Conservation (phyloP, 2,329 filamentous ascomycete species). For the Hypocreales sp. region DNA sequence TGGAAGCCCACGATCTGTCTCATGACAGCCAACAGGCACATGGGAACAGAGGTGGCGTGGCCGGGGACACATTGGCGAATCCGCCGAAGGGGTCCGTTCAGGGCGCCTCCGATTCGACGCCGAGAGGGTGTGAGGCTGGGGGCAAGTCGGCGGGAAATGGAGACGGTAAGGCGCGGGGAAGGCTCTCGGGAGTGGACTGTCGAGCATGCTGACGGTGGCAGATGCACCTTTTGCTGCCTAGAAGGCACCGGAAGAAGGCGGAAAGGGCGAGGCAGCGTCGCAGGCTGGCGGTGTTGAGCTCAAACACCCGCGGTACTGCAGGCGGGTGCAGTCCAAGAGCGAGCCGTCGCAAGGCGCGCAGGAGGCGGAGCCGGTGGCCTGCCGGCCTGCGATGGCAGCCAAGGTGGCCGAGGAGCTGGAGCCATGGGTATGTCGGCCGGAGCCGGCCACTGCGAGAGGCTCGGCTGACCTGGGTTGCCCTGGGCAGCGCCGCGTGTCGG, state of each 20-base stretch:
- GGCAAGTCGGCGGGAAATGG: not conserved
- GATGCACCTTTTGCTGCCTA: slow-evolving; percentile 7
- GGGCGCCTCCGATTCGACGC: too few species aligned
- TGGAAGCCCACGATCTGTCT: too few species aligned
- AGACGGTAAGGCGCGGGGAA: slow-evolving; percentile 5
- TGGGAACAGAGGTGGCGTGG: too few species aligned
- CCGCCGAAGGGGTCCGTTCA: too few species aligned
- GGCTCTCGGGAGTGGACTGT: not conserved
- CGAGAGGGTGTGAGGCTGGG: not conserved
- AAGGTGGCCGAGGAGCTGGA: not conserved
- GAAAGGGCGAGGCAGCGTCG: slow-evolving; percentile 3
- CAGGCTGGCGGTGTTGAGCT: slow-evolving; percentile 7
- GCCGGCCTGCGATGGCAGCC: not conserved
- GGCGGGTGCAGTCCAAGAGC: slow-evolving; percentile 31
- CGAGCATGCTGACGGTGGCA: slow-evolving; percentile 5
- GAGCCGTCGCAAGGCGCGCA: slow-evolving; percentile 19
- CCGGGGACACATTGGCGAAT: too few species aligned
- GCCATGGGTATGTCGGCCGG: slow-evolving; percentile 4
- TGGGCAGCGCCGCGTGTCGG: slow-evolving; percentile 11
- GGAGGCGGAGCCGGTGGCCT: slow-evolving; percentile 6
- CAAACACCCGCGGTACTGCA: slow-evolving; percentile 22
- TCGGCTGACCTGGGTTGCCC: not conserved
- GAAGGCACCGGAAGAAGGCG: slow-evolving; percentile 7
- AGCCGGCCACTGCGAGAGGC: not conserved
- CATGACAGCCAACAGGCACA: too few species aligned